Base-by-base conservation (phyloP, 2,329 filamentous ascomycete species). In the Arthroderma sp. region DNA sequence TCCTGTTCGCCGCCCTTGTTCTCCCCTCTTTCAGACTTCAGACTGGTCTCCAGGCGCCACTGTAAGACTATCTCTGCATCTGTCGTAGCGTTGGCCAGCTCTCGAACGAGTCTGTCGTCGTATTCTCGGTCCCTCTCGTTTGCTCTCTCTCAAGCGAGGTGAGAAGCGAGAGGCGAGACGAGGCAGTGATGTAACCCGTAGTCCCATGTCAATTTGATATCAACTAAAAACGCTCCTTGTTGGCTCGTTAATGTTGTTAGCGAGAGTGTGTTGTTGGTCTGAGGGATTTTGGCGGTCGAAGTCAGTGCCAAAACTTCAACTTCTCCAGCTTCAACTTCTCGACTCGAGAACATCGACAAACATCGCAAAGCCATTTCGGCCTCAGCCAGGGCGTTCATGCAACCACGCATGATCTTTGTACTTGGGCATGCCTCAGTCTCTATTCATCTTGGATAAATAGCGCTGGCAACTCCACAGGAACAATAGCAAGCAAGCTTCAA, bases 391-490 rank as follows among this genome's bases (percentile, higher is more conserved):
- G 13, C 47, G 25, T 31, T 51, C 25, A 31, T 31, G 25, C 47
- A 43, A n/a, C 4, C 41, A 33, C 23, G n/a, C 47, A 8, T 31
- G 21, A 31, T 31, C 25, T 51, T 51, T 51, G 25, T 51, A 25
- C n/a, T n/a, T 17, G 2, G 23, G 33, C 6, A 17, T 15, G n/a
- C 47, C 47, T 17, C 28, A n/a, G 47, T 33, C 28, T 33, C 47
- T 51, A 51, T 51, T 51, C 47, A 51, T 51, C 25, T 17, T 6
- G 25, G 4, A 51, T 51, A 51, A 51, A 51, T 51, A 51, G 47
- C 47, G 47, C 47, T n/a, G 28, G 47, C 47, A 51, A n/a, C 47
- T 35, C 47, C 47, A 51, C 47, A 51, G 47, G 47, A 51, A 51
- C 47, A 51, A 51, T 51, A 51, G 47, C 47, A 51, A 51, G 47